Evolutionary conservation across 164 flowering plant genomes (phyloP), one percentile per base, ranked within the genome.

Genomic region (Sedum album): DNA sequence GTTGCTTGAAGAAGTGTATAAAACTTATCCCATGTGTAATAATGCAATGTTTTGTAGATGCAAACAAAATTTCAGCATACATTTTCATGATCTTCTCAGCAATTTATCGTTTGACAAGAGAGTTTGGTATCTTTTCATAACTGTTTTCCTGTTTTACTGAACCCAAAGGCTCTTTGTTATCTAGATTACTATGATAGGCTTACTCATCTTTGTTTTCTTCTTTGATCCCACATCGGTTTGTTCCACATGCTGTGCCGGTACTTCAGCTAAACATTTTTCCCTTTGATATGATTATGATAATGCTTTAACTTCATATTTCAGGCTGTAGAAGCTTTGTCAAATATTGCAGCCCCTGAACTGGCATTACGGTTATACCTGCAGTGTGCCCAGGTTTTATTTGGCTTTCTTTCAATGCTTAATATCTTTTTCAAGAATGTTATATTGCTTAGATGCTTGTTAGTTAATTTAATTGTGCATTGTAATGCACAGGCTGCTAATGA

Each of bases 401-500:
- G 30, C 53, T 66, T 25, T 21, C 42, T 30, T 63, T 28, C 60
- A 23, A 21, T 57, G 31, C 33, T 57, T 57, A 26, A 57, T 57
- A 30, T 28, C 62, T 26, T 26, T 11, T 20, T 8, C 15, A 55
- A 11, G 20, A 28, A 26, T 55, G 15, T 55, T 26, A 8, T 57
- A 20, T 11, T 57, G 33, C 11, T 30, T 2, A 57, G 18, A 57
- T 23, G 51, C n/a, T 18, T 65, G 41, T 55, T 36, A 20, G 51
- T 36, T 9, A 26, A 11, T 48, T 31, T 46, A 17, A 68, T 21
- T 53, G 70, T 42, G 23, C 3, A 26, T 36, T 70, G 41, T 67
- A 71, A 35, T 68, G 15, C 69, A 41, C 83, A 95, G 99, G 99
- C 93, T 77, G 96, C 99, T 17, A 90, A 86, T 84, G 99, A 95